A percentile compares a stretch with the other conserved stretches of the same genome.
Evolutionary conservation across 2,329 filamentous ascomycete species (phyloP).

Genomic region (Pseudocercospora musae): DNA sequence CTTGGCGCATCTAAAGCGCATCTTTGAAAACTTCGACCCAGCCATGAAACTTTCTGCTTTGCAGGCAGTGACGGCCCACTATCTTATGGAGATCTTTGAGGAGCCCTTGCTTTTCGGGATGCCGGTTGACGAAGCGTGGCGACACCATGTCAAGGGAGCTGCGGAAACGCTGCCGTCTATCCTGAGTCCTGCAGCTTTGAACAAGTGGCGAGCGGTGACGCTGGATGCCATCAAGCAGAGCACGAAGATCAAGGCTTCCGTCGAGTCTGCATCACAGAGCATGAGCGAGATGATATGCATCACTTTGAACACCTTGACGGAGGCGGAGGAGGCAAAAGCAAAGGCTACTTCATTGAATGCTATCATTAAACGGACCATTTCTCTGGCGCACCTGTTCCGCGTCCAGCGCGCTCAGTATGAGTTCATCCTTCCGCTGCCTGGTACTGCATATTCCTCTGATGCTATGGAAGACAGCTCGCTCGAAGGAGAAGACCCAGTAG

Average conservation of each 20-base stretch:
- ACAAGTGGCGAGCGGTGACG: conserved; percentile 66
- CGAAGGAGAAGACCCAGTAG: conserved; percentile 54
- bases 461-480: conserved; percentile 66
- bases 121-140: conserved; percentile 44
- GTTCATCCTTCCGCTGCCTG: conserved; percentile 29
- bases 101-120: conserved; percentile 61
- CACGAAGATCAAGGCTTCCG: conserved; percentile 21
- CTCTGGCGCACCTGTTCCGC: conserved; percentile 31
- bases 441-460: conserved; percentile 50
- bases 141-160: conserved; percentile 22
- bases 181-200: conserved; percentile 49
- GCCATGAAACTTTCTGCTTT: conserved; percentile 60
- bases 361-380: conserved; percentile 30
- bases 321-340: conserved; percentile 21
- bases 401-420: conserved; percentile 34
- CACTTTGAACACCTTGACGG: conserved; percentile 28
- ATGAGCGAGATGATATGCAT: conserved; percentile 30
- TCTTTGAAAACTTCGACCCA: conserved; percentile 54
- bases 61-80: conserved; percentile 59
- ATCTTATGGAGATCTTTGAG: conserved; percentile 62
- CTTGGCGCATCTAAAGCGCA: conserved; percentile 22
- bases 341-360: conserved; percentile 24
- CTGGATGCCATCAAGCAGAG: conserved; percentile 58
- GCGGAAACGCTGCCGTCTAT: conserved; percentile 24
- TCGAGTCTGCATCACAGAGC: conserved; percentile 21